These are phyloP conservation scores for Salix dunnii DNA, from an alignment of 345 rosid genomes.

Conservation along the genomic window DNA sequence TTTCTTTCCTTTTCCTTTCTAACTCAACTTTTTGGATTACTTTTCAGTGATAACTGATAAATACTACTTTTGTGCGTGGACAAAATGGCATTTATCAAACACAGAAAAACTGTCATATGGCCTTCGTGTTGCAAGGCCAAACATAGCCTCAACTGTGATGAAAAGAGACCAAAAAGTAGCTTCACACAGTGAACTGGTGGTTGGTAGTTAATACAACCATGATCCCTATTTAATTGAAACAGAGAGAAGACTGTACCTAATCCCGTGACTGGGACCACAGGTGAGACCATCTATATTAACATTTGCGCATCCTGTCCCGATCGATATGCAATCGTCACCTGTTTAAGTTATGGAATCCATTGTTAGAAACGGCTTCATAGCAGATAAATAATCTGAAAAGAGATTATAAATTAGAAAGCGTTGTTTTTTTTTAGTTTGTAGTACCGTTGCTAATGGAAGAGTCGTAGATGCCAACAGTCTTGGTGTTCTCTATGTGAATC, in stretches of 20 bases:
- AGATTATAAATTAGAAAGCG: not conserved
- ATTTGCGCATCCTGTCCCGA: constrained; percentile 29
- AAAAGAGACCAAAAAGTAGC: not conserved
- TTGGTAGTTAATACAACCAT: not conserved
- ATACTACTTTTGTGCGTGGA: not conserved
- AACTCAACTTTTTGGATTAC: not conserved
- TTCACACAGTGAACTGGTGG: not conserved
- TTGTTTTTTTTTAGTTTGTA: no score
- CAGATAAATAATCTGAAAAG: not conserved
- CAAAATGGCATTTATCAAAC: not conserved
- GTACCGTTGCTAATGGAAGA: constrained; percentile 82
- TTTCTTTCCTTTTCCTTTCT: not conserved
- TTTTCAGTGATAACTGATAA: not conserved
- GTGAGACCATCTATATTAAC: constrained; percentile 28
- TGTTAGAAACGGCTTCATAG: not conserved
- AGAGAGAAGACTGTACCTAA: constrained; percentile 20
- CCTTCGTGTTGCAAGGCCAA: not conserved
- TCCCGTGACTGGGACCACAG: constrained; percentile 39
- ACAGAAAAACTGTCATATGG: not conserved
- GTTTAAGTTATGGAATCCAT: not conserved
- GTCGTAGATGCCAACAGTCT: constrained; percentile 70
- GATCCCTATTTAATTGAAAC: not conserved
- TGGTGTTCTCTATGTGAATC: constrained; percentile 78
- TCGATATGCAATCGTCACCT: constrained; percentile 39
- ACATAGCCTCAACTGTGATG: not conserved